Evolutionary conservation across 805 yeast genomes (phyloP).

Genomic region (Candida mattraensis): DNA sequence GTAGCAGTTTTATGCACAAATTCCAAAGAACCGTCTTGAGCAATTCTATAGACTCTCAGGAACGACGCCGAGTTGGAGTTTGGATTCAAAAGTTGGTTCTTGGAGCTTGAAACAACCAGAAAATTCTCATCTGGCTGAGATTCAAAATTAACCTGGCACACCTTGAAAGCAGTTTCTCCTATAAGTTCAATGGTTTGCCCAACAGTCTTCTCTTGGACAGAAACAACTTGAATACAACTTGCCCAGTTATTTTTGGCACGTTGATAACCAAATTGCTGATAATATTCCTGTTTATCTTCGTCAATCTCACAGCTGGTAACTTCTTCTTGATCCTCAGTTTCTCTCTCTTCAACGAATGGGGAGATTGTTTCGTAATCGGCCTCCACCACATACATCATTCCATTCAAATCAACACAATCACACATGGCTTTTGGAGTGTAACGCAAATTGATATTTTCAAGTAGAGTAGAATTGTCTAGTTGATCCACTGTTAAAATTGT

Average conservation of each 20-base stretch:
- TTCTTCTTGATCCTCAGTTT: slow-evolving; percentile 23
- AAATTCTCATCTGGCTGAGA: slow-evolving; percentile 31
- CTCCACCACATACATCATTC: slow-evolving; percentile 43
- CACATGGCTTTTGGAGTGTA: slow-evolving; percentile 51
- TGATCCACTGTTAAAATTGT: slow-evolving; percentile 56
- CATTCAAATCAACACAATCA: slow-evolving; percentile 25
- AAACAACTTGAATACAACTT: slow-evolving; percentile 53
- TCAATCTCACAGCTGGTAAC: slow-evolving; percentile 24
- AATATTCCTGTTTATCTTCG: slow-evolving; percentile 36
- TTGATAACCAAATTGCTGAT: slow-evolving; percentile 48
- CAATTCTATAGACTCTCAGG: slow-evolving; percentile 40
- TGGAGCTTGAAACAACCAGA: slow-evolving; percentile 47
- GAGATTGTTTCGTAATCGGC: slow-evolving; percentile 41
- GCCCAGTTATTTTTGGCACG: slow-evolving; percentile 39
- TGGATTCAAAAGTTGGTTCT: slow-evolving; percentile 34
- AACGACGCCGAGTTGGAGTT: slow-evolving; percentile 24
- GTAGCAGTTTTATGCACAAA: slow-evolving; percentile 62
- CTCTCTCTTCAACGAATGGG: slow-evolving; percentile 26
- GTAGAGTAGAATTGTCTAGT: slow-evolving; percentile 31
- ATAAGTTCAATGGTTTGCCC: slow-evolving; percentile 46
- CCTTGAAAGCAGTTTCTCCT: slow-evolving; percentile 42
- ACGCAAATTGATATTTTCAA: slow-evolving; percentile 43
- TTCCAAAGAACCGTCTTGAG: slow-evolving; percentile 38
- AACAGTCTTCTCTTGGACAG: slow-evolving; percentile 35
- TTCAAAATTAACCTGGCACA: slow-evolving; percentile 34